Conservation (phyloP, 1,284 basidiomycete species). For the Cryptococcus sp. region DNA sequence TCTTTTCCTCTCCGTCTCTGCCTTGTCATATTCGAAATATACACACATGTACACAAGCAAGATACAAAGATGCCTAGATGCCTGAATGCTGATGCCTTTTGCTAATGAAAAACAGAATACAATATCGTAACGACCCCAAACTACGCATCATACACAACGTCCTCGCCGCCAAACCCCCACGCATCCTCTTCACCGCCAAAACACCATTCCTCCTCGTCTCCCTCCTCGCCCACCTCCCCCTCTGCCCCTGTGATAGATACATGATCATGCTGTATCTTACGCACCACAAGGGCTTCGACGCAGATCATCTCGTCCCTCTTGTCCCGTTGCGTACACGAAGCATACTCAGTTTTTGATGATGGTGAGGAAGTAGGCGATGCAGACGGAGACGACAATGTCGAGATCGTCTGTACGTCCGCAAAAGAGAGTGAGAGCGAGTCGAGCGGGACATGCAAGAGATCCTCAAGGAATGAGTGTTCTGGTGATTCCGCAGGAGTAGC, state of each 20-base stretch:
- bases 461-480: constrained; percentile 31
- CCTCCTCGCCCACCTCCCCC: constrained; percentile 20
- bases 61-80: too few species aligned
- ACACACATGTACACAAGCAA: too few species aligned
- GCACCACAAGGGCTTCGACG: constrained; percentile 52
- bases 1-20: too few species aligned
- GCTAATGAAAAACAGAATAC: too few species aligned
- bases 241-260: constrained; percentile 17
- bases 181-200: constrained; percentile 38
- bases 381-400: neutral
- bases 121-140: too few species aligned
- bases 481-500: constrained; percentile 27
- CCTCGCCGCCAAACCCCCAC: constrained; percentile 22
- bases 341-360: neutral
- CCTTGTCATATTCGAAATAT: too few species aligned
- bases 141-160: too few species aligned
- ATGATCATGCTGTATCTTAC: constrained; percentile 41
- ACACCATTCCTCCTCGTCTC: constrained; percentile 29
- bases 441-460: constrained; percentile 41
- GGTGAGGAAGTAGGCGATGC: neutral
- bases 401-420: constrained; percentile 41
- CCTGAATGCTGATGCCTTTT: too few species aligned
- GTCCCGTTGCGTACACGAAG: neutral
- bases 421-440: constrained; percentile 50
- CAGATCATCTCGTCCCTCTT: constrained; percentile 44